phyloP scores from a whole-genome alignment of 2,329 filamentous ascomycete genomes.

The Ascochyta pisi region DNA sequence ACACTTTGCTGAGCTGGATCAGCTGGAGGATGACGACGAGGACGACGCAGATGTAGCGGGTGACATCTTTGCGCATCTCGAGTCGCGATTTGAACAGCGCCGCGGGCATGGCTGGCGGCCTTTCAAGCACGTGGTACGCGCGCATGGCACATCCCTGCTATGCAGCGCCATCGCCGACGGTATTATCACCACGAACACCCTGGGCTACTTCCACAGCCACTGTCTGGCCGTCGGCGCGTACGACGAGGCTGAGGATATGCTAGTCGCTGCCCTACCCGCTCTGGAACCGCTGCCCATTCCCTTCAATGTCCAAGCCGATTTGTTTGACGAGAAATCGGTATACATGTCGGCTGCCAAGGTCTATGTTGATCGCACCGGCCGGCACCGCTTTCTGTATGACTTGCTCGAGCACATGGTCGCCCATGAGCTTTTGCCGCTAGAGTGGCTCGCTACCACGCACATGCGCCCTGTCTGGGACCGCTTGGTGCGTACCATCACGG shows the following conservation, averaged over 20 bases:
- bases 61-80: conserved; percentile 52
- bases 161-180: conserved; percentile 46
- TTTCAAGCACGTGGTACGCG: conserved; percentile 51
- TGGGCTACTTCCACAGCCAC: conserved; percentile 37
- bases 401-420: conserved; percentile 43
- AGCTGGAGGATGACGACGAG: conserved; percentile 38
- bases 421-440: conserved; percentile 44
- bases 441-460: conserved; percentile 48
- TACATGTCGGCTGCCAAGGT: conserved; percentile 37
- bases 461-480: conserved; percentile 47
- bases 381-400: conserved; percentile 45
- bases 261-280: conserved; percentile 36
- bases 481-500: conserved; percentile 41
- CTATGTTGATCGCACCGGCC: conserved; percentile 39
- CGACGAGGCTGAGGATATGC: conserved; percentile 45
- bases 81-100: conserved; percentile 43
- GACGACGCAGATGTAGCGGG: conserved; percentile 45
- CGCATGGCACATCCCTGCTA: conserved; percentile 50
- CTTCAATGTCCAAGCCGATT: conserved; percentile 30
- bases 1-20: conserved; percentile 44
- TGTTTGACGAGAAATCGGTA: conserved; percentile 37
- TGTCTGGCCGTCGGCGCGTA: conserved; percentile 42
- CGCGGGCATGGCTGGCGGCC: conserved; percentile 47
- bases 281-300: conserved; percentile 36
- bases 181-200: conserved; percentile 33